Percentiles rank a stretch among this genome's conserved stretches.
phyloP scores from a whole-genome alignment of 257 asterid genomes.

The Solanum bulbocastanum region DNA sequence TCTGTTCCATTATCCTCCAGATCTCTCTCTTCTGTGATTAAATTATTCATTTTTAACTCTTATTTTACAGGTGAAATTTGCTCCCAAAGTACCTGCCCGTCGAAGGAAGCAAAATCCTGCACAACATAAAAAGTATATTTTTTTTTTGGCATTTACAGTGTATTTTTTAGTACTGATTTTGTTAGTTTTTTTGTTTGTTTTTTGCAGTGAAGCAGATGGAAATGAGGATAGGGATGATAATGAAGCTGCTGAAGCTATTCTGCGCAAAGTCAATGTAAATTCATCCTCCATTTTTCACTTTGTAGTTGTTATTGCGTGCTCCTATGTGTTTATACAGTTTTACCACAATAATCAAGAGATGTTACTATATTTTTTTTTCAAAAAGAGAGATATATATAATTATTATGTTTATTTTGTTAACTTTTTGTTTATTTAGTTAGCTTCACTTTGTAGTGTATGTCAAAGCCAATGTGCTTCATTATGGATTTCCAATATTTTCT shows the following conservation, averaged over 20 bases:
- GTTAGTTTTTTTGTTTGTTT: neutral
- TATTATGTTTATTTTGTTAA: neutral
- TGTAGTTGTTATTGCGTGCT: neutral
- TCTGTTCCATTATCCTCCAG: neutral
- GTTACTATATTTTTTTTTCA: too few species aligned
- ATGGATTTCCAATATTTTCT: neutral
- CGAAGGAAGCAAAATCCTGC: neutral
- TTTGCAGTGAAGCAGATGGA: constrained; percentile 1
- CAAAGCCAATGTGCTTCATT: neutral
- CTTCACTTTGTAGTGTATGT: neutral
- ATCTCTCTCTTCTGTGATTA: neutral
- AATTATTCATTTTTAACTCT: neutral
- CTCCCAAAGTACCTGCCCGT: constrained; percentile 49
- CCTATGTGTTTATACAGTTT: neutral
- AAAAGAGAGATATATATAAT: too few species aligned
- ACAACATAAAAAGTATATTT: constrained; percentile 13
- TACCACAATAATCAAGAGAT: neutral
- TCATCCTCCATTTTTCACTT: neutral
- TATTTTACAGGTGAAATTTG: constrained; percentile 31
- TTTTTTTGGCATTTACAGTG: neutral
- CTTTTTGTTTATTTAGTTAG: neutral
- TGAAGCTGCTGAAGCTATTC: constrained; percentile 16
- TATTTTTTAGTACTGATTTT: neutral
- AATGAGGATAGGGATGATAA: constrained; percentile 16
- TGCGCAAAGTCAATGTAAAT: constrained; percentile 33